A percentile compares a stretch with the other conserved stretches of the same genome.
Conservation (phyloP, 148 eudicot species). For the Diospyros lotus region DNA sequence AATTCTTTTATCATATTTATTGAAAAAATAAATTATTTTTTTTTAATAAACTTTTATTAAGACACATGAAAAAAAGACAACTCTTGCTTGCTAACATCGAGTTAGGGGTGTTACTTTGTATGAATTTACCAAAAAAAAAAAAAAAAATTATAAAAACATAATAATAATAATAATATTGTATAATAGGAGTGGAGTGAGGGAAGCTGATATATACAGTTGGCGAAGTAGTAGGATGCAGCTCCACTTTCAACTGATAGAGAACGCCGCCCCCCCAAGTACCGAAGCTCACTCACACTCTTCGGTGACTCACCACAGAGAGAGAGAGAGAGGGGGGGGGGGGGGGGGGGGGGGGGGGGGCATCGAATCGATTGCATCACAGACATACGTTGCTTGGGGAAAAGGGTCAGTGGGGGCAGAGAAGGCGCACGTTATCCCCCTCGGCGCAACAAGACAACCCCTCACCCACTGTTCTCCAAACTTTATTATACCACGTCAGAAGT, state of each 20-base stretch:
- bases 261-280: constrained; percentile 3
- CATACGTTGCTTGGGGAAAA: constrained; percentile 15
- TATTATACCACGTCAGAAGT: not conserved
- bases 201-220: too few species aligned
- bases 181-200: too few species aligned
- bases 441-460: not conserved
- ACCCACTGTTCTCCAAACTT: not conserved
- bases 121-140: too few species aligned
- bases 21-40: too few species aligned
- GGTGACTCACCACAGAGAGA: not conserved
- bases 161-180: too few species aligned
- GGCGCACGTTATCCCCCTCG: not conserved
- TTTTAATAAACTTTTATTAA: too few species aligned
- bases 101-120: too few species aligned
- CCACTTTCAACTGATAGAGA: not conserved
- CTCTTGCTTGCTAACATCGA: too few species aligned
- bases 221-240: not conserved
- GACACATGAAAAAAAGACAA: too few species aligned
- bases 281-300: too few species aligned
- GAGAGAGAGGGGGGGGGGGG: constrained; percentile 1
- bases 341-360: constrained; percentile 10
- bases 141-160: too few species aligned
- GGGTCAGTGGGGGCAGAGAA: constrained; percentile 3
- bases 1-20: too few species aligned
- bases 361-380: constrained; percentile 13